These are phyloP conservation scores for Aspergillus fumigatiaffinis DNA, from an alignment of 2,329 filamentous ascomycete genomes.

Conservation along the genomic window DNA sequence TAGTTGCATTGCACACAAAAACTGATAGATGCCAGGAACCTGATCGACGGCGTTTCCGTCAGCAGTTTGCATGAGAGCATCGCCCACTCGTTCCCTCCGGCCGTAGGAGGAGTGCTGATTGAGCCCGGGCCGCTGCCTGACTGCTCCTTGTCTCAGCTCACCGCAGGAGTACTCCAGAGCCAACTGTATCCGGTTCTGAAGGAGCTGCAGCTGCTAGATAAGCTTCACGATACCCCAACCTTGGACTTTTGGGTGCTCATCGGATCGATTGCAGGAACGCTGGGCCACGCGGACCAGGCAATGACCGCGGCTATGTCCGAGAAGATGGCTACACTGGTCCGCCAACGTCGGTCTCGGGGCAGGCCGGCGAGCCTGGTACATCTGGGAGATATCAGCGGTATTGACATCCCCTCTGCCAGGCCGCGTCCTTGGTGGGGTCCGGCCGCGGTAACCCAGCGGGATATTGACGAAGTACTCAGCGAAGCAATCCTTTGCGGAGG, in stretches of 20 bases:
- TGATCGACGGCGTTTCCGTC: not conserved
- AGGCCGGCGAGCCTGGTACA: conserved; percentile 10
- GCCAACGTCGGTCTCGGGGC: conserved; percentile 8
- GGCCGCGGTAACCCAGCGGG: conserved; percentile 45
- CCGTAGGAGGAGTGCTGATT: not conserved
- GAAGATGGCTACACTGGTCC: conserved; percentile 12
- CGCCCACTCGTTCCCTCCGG: not conserved
- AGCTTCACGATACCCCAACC: conserved; percentile 12
- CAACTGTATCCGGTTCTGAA: conserved; percentile 4
- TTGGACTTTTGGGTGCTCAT: conserved; percentile 22
- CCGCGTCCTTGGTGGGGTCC: not conserved
- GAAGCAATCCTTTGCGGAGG: conserved; percentile 47
- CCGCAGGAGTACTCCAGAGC: conserved; percentile 35
- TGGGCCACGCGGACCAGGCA: conserved; percentile 13
- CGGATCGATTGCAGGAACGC: conserved; percentile 7
- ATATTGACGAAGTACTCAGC: conserved; percentile 51
- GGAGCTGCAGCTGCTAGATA: conserved; percentile 8
- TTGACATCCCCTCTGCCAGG: conserved; percentile 7
- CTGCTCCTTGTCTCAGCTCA: conserved; percentile 29
- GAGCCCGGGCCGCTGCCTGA: not conserved
- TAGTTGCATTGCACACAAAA: not conserved
- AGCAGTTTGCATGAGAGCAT: not conserved
- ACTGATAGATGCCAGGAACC: not conserved
- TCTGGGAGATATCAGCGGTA: conserved; percentile 8
- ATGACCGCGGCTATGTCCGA: conserved; percentile 15